Base-by-base conservation (phyloP, 345 rosid species). In the Camelina neglecta region DNA sequence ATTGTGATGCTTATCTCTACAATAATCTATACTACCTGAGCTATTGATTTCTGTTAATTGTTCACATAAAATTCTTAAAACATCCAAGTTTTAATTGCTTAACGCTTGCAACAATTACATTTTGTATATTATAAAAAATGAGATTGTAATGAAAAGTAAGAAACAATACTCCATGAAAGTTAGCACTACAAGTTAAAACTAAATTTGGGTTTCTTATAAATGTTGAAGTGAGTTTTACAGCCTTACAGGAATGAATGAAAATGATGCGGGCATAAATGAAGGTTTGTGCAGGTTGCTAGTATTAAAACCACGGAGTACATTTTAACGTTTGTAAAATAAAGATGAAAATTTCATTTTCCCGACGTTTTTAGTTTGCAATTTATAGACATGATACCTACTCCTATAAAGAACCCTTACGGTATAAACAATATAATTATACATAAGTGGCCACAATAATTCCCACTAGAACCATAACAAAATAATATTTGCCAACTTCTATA, bases 381-480 rank as follows among this genome's bases (percentile, higher is more conserved):
- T 18, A 16, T 48, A 58, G 78, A 66, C 67, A 58, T 26, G 23
- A 38, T 49, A 67, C 78, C 78, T 56, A 75, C 54, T 67, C 47
- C 13, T 20, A 26, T 18, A 8, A 18, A 39, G 0, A 53, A 4
- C 0, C 2, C 41, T n/a, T 36, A 10, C 39, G 26, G 2, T 50
- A 49, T 35, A 60, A 58, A 44, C 18, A 18, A 18, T 18, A 18
- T 18, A 18, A 11, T 2, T 66, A 20, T 16, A 29, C 31, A 49
- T 18, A 33, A 10, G 39, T 36, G 39, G 39, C 9, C 39, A 33
- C 36, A 33, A 33, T 33, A 33, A 33, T 33, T 5, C 36, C 1
- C 36, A 33, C 36, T 6, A 33, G 7, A 33, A 33, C 35, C 6
- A 33, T 33, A 33, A 35, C 38, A 35, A 35, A 35, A 35, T 35